These are phyloP conservation scores for Talaromyces funiculosus DNA, from an alignment of 2,329 filamentous ascomycete genomes.

Conservation along the genomic window DNA sequence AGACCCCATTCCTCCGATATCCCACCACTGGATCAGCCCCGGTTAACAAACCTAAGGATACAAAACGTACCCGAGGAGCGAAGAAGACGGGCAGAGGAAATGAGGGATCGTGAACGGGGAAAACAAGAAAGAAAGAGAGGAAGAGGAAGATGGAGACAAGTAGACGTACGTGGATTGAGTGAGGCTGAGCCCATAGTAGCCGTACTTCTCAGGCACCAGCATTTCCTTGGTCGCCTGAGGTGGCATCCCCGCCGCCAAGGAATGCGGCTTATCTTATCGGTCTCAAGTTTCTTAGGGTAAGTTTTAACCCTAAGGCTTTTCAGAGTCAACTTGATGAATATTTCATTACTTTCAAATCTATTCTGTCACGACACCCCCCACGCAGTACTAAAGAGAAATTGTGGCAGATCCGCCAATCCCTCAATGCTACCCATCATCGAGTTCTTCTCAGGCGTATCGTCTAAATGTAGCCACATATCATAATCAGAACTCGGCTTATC, in stretches of 20 bases:
- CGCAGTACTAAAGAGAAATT: background rate
- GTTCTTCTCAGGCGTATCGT: background rate
- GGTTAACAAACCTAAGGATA: background rate
- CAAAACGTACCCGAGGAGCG: background rate
- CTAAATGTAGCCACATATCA: background rate
- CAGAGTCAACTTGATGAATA: too few species aligned
- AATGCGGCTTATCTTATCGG: background rate
- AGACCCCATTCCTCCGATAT: background rate
- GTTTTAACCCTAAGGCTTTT: too few species aligned
- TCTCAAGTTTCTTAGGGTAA: too few species aligned
- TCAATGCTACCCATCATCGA: background rate
- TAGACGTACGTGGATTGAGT: too few species aligned
- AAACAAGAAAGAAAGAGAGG: background rate
- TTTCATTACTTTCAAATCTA: too few species aligned
- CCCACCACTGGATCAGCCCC: background rate
- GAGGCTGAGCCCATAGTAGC: constrained; percentile 7
- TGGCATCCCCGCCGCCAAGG: background rate
- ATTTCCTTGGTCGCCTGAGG: background rate
- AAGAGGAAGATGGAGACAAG: background rate
- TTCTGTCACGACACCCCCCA: background rate
- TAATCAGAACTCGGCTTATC: background rate
- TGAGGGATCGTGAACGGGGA: background rate
- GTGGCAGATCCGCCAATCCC: background rate
- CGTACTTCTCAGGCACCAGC: constrained; percentile 14
- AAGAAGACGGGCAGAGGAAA: background rate